These are phyloP conservation scores for Trichocomaceae sp. DNA, from an alignment of 2,329 filamentous ascomycete genomes.

Conservation along the genomic window DNA sequence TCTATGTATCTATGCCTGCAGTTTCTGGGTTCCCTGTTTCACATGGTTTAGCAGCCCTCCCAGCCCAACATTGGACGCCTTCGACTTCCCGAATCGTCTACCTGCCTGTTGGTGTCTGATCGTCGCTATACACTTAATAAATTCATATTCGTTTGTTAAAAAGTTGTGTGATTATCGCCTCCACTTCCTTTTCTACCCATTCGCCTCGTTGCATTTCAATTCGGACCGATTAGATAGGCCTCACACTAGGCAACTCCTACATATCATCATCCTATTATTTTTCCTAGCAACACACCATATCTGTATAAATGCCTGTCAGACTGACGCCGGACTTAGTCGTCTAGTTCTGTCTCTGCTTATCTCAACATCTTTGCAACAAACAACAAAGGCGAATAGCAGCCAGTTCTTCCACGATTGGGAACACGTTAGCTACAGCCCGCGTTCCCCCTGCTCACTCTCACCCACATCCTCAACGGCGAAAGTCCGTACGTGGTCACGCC, in stretches of 20 bases:
- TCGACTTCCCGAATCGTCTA: constrained; percentile 23
- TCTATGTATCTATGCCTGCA: background rate
- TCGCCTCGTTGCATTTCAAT: constrained; percentile 5
- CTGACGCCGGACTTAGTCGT: background rate
- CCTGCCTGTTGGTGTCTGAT: constrained; percentile 20
- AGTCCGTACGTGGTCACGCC: constrained; percentile 1
- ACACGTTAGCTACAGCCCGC: constrained; percentile 17
- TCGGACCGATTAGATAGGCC: constrained; percentile 7
- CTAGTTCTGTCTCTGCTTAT: background rate
- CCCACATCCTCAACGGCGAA: background rate
- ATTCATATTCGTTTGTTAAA: constrained; percentile 23
- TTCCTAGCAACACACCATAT: constrained; percentile 5
- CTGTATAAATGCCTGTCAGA: constrained; percentile 5
- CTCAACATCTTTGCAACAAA: background rate
- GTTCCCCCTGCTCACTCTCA: background rate
- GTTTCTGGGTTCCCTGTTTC: background rate
- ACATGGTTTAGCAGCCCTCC: constrained; percentile 2
- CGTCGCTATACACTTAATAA: constrained; percentile 14
- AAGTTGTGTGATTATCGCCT: background rate
- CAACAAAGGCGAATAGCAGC: background rate
- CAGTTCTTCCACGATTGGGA: constrained; percentile 12
- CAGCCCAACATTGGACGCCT: constrained; percentile 8
- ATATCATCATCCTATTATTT: constrained; percentile 8
- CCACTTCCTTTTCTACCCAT: background rate
- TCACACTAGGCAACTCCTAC: background rate